Evolutionary conservation across 108 stramenopile genomes (phyloP).

Genomic region (Skeletonema marinoi): DNA sequence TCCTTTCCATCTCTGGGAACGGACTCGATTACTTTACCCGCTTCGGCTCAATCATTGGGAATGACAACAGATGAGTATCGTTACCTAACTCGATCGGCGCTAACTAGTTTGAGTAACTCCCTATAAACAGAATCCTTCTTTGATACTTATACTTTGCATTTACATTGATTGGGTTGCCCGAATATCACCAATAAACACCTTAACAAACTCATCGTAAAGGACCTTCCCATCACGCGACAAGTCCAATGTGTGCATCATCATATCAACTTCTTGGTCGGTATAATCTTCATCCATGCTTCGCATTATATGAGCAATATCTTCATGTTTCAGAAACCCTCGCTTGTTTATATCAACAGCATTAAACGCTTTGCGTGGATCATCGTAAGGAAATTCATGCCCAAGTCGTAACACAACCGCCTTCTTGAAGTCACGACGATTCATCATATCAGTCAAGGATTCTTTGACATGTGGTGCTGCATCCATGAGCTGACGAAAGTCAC

Average conservation of each 20-base stretch:
- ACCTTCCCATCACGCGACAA: slow-evolving; percentile 61
- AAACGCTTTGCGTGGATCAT: slow-evolving; percentile 68
- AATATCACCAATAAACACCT: slow-evolving; percentile 70
- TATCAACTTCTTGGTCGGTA: slow-evolving; percentile 71
- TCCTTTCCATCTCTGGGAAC: slow-evolving; percentile 29
- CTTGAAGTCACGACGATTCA: slow-evolving; percentile 80
- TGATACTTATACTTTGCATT: neutral
- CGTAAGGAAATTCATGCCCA: slow-evolving; percentile 68
- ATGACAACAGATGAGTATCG: slow-evolving; percentile 63
- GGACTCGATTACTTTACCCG: slow-evolving; percentile 25
- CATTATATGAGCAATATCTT: slow-evolving; percentile 62
- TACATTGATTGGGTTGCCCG: slow-evolving; percentile 74
- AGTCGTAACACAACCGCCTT: slow-evolving; percentile 73
- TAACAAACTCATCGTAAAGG: slow-evolving; percentile 75
- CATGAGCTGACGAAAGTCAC: slow-evolving; percentile 68
- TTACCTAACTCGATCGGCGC: slow-evolving; percentile 58
- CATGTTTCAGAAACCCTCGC: slow-evolving; percentile 52
- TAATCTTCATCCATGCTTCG: slow-evolving; percentile 66
- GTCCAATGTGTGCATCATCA: slow-evolving; percentile 67
- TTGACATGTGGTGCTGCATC: slow-evolving; percentile 54
- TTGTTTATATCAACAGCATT: slow-evolving; percentile 64
- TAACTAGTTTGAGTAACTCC: slow-evolving; percentile 28
- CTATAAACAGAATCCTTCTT: neutral
- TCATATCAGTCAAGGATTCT: slow-evolving; percentile 68
- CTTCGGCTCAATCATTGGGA: slow-evolving; percentile 44